Conservation (phyloP, 306 rosid genomes). For the Ormosia emarginata region DNA sequence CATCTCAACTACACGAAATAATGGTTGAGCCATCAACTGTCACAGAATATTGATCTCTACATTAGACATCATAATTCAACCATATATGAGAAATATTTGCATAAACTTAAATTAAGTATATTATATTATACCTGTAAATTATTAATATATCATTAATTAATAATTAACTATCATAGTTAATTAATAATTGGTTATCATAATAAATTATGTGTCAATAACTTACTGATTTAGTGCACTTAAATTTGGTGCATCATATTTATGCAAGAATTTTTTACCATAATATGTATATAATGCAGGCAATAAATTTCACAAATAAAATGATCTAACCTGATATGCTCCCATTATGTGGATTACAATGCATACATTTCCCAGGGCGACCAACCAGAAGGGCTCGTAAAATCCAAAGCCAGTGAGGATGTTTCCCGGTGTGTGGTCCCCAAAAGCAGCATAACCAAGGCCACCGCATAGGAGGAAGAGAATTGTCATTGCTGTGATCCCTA, state of each 20-base stretch:
- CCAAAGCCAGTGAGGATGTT: constrained; percentile 69
- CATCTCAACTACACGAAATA: constrained; percentile 43
- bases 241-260: too few species aligned
- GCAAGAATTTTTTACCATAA: too few species aligned
- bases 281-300: background rate
- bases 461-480: constrained; percentile 38
- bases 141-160: too few species aligned
- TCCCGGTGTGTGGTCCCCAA: constrained; percentile 57
- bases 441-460: constrained; percentile 67
- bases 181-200: too few species aligned
- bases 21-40: constrained; percentile 55
- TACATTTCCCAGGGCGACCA: constrained; percentile 48
- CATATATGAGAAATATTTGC: too few species aligned
- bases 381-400: constrained; percentile 51
- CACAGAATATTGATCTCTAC: background rate
- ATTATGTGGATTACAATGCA: constrained; percentile 54
- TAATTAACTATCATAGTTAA: background rate
- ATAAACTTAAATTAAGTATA: too few species aligned
- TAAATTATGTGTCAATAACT: too few species aligned
- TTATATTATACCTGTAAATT: too few species aligned
- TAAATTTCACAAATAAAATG: background rate
- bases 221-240: too few species aligned
- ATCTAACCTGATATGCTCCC: constrained; percentile 60
- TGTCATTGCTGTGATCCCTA: constrained; percentile 47
- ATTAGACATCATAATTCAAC: background rate